A percentile compares a stretch with the other conserved stretches of the same genome.
These are phyloP conservation scores for Platanthera guangdongensis DNA, from an alignment of 106 monocot species.

Conservation along the genomic window DNA sequence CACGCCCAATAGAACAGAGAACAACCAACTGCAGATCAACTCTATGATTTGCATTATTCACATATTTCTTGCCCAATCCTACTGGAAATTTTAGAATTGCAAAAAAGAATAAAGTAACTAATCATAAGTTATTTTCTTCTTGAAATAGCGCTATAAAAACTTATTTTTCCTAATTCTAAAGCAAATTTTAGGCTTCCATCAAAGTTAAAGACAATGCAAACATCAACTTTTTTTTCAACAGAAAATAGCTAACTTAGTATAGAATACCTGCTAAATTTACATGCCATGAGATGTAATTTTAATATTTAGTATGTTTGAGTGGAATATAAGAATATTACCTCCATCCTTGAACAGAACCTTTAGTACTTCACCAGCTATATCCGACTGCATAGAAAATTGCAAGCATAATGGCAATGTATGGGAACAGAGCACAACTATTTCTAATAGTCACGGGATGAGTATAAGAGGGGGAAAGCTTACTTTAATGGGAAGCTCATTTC, in stretches of 20 bases:
- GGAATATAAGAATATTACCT: conserved; percentile 38
- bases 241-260: neutral
- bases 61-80: no score
- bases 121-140: no score
- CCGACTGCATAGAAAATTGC: conserved; percentile 37
- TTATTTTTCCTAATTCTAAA: no score
- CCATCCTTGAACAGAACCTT: conserved; percentile 70
- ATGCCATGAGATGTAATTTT: neutral
- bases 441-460: neutral
- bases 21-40: no score
- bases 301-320: neutral
- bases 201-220: no score
- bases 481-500: conserved; percentile 60
- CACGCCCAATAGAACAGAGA: no score
- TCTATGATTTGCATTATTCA: no score
- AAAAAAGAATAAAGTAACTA: no score
- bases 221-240: neutral
- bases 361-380: conserved; percentile 70
- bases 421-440: neutral
- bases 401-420: neutral
- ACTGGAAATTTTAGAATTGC: no score
- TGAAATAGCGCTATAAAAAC: no score
- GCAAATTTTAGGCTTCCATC: no score
- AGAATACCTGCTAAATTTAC: neutral
- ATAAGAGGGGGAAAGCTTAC: conserved; percentile 21